Conservation (phyloP, 768 basidiomycete species). For the Fomitopsis pulvina region DNA sequence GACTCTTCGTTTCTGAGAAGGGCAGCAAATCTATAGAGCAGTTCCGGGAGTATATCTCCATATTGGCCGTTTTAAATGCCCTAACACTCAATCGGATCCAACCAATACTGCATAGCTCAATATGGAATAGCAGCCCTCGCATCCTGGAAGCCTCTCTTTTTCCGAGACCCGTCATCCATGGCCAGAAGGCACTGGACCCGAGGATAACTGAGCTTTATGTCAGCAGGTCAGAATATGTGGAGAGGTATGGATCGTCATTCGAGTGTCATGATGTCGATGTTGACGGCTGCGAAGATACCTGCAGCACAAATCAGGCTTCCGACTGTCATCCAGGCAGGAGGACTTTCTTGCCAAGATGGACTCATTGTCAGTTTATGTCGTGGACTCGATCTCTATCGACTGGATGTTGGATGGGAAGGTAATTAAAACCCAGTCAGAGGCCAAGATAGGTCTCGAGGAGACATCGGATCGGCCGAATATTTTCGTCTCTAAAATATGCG, state of each 20-base stretch:
- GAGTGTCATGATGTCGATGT: too few species aligned
- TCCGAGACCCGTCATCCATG: background rate
- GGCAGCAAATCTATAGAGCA: slow-evolving; percentile 7
- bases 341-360: background rate
- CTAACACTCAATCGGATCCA: slow-evolving; percentile 1
- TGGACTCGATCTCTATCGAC: background rate
- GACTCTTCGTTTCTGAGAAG: slow-evolving; percentile 19
- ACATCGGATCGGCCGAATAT: background rate
- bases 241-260: background rate
- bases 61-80: slow-evolving; percentile 9
- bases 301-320: background rate
- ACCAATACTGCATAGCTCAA: slow-evolving; percentile 7
- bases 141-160: background rate
- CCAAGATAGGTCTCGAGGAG: background rate
- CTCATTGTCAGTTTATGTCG: background rate
- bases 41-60: slow-evolving; percentile 7
- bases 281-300: background rate
- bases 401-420: background rate
- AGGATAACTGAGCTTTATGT: background rate
- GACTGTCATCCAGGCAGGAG: background rate
- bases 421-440: background rate
- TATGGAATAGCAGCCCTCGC: background rate
- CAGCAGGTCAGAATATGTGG: background rate
- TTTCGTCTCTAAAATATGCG: background rate
- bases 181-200: background rate